A percentile compares a stretch with the other conserved stretches of the same genome.
These are phyloP conservation scores for Diplogelasinospora grovesii DNA, from an alignment of 495 filamentous ascomycete species.

Conservation along the genomic window DNA sequence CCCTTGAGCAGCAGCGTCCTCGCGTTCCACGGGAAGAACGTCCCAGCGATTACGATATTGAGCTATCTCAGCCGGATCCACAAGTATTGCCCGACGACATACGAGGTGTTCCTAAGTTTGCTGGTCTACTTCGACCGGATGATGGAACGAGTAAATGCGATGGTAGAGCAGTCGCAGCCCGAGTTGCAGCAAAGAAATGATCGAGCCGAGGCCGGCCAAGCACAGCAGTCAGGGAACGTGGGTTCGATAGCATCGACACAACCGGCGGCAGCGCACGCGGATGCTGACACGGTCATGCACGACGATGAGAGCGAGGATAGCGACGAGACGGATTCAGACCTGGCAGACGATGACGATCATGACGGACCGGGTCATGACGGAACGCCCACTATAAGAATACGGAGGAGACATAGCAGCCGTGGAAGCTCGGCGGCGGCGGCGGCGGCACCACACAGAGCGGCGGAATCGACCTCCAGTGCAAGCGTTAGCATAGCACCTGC, in stretches of 20 bases:
- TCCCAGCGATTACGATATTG: constrained; percentile 92
- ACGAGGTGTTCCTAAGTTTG: constrained; percentile 93
- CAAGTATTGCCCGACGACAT: constrained; percentile 98
- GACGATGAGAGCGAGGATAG: constrained; percentile 23
- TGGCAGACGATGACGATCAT: constrained; percentile 35
- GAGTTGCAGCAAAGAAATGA: no score
- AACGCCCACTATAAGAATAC: constrained; percentile 4
- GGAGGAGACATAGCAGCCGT: constrained; percentile 16
- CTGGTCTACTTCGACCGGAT: constrained; percentile 98
- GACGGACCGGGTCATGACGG: constrained; percentile 1
- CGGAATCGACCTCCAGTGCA: constrained; percentile 7
- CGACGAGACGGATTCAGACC: constrained; percentile 34
- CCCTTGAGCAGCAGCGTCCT: constrained; percentile 83
- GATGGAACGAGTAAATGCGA: constrained; percentile 86
- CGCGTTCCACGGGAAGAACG: constrained; percentile 99
- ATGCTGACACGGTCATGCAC: constrained; percentile 31
- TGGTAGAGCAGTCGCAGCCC: constrained; percentile 41
- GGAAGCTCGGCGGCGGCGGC: constrained; percentile 7
- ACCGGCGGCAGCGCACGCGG: constrained; percentile 12
- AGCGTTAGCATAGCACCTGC: constrained; percentile 14
- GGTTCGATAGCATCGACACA: no score
- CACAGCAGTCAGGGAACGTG: no score
- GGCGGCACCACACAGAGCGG: no score
- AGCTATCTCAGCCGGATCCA: constrained; percentile 96
- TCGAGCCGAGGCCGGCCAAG: constrained; percentile 13